A percentile compares a stretch with the other conserved stretches of the same genome.
Conservation (phyloP, 139 green algal genomes). For the Coelastrella sp. region DNA sequence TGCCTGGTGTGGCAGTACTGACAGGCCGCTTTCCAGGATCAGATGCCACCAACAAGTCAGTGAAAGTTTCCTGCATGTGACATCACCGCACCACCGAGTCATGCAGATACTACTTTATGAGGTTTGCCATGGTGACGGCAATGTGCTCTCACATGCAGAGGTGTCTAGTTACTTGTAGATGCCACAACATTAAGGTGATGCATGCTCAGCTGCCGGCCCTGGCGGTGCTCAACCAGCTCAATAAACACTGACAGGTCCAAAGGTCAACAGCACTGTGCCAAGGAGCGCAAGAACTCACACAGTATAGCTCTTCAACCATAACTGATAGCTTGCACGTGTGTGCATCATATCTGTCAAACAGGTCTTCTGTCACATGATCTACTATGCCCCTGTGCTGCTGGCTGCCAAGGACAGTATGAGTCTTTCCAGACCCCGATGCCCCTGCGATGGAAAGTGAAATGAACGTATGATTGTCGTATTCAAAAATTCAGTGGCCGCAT, state of each 20-base stretch:
- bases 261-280: too few species aligned
- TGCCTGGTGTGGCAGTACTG: background rate
- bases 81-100: too few species aligned
- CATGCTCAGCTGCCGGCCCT: too few species aligned
- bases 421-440: conserved; percentile 33
- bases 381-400: background rate
- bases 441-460: background rate
- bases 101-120: too few species aligned
- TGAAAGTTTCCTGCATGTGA: conserved; percentile 22
- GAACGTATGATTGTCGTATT: background rate
- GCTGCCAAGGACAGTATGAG: conserved; percentile 31
- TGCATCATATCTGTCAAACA: conserved; percentile 18
- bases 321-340: conserved; percentile 14
- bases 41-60: background rate
- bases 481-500: background rate
- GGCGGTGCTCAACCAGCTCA: too few species aligned
- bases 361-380: background rate
- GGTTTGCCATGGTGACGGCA: too few species aligned
- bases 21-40: background rate
- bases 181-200: too few species aligned
- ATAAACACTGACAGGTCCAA: too few species aligned
- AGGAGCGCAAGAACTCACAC: background rate
- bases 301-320: conserved; percentile 27
- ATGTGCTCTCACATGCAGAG: too few species aligned
- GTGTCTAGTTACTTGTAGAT: too few species aligned